Evolutionary conservation across 257 asterid species (phyloP), one percentile per base, ranked within the genome.

Genomic region (Petunia secreta): DNA sequence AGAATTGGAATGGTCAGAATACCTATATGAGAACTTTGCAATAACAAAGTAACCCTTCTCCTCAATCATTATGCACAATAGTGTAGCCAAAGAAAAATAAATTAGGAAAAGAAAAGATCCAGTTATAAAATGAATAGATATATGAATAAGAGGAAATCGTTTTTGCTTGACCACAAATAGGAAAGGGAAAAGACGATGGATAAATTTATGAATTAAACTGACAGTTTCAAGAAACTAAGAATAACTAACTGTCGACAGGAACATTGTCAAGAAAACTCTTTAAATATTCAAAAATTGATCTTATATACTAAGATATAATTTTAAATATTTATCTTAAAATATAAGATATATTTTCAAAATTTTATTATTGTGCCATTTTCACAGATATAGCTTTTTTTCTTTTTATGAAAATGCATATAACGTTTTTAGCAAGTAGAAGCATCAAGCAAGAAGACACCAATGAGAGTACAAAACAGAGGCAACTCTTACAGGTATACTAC

Each of bases 401-500:
- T 50, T 48, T 37, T 43, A 15, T 15, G 44, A 67, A 13, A 9
- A 71, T 3, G 13, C 11, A 50, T 48, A 50, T 2, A 34, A 50
- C 62, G 5, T 37, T 13, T 13, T 64, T 38, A 37, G 9, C 44
- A 64, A 64, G 71, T 64, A 64, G 9, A 38, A 64, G 71, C 71
- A 38, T 14, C 71, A 38, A 38, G 48, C 48, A 14, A 64, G 34
- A 48, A 71, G 7, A 39, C 34, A 48, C 60, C 44, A 71, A 71
- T 52, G 77, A 69, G 25, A 40, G 39, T 44, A 9, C 58, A 69
- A 44, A 46, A 16, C 55, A 69, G 16, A 68, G 58, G 43, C 77
- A 25, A 46, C 46, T 54, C 59, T 69, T 46, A 46, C 25, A 69
- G 25, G 1, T 46, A 25, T 69, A 38, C 59, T 46, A 46, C 25